Conservation (phyloP, 768 basidiomycete species). For the Rhodosporidiobolus odoratus region DNA sequence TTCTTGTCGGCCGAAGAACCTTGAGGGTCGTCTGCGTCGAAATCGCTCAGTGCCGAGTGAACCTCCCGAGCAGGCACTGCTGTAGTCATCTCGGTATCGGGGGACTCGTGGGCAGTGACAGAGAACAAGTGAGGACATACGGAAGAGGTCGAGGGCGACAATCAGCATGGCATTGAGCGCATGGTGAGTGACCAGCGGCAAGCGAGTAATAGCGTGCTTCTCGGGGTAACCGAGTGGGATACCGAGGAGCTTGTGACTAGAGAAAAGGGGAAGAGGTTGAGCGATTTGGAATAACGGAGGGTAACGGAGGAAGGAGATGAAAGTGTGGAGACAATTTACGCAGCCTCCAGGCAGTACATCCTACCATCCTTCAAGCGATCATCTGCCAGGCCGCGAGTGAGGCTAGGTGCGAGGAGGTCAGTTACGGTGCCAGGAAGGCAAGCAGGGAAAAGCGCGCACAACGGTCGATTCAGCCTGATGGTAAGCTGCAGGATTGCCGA, state of each 20-base stretch:
- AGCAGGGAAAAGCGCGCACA: constrained; percentile 18
- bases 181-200: constrained; percentile 16
- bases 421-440: background rate
- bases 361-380: constrained; percentile 3
- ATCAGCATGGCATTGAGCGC: constrained; percentile 28
- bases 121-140: constrained; percentile 8
- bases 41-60: no score
- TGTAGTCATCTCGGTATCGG: no score
- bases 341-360: constrained; percentile 5
- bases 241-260: constrained; percentile 16
- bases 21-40: constrained; percentile 34
- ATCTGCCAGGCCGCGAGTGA: constrained; percentile 30
- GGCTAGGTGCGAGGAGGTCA: background rate
- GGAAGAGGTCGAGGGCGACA: constrained; percentile 27
- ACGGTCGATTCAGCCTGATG: constrained; percentile 31
- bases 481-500: constrained; percentile 3
- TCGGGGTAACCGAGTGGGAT: constrained; percentile 25
- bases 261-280: background rate
- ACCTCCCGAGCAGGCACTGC: no score
- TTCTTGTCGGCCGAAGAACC: constrained; percentile 17
- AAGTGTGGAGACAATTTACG: constrained; percentile 25
- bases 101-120: background rate
- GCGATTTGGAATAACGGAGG: background rate
- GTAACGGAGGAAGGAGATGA: background rate
- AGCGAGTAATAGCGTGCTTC: constrained; percentile 7